Conservation (phyloP, 2,329 filamentous ascomycete species). For the Claviceps pusilla region DNA sequence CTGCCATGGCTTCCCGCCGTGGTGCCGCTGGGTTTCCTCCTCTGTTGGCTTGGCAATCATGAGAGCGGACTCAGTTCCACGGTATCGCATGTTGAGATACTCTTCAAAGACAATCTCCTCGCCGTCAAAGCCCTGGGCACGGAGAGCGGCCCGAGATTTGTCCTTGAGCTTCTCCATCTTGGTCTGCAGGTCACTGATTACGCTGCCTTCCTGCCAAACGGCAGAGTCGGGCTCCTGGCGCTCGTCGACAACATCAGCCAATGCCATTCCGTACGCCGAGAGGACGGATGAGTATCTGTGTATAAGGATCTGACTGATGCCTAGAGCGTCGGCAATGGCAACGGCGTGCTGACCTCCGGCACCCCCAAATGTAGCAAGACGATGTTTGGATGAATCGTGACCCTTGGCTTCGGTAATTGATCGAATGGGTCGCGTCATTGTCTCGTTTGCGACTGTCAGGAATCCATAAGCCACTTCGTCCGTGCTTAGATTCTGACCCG, state of each 20-base stretch:
- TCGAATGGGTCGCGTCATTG: constrained; percentile 22
- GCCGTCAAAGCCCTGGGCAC: constrained; percentile 65
- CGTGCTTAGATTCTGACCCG: constrained; percentile 13
- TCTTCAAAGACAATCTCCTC: constrained; percentile 70
- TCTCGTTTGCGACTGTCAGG: constrained; percentile 22
- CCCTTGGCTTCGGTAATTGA: constrained; percentile 22
- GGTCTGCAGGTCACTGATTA: constrained; percentile 45
- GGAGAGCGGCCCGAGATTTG: constrained; percentile 53
- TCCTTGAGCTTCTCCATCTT: constrained; percentile 70
- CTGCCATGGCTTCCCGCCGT: constrained; percentile 55
- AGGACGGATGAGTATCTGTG: constrained; percentile 30
- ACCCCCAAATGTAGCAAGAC: constrained; percentile 22
- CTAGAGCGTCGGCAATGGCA: constrained; percentile 26
- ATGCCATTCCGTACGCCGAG: constrained; percentile 31
- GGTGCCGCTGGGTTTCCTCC: constrained; percentile 44
- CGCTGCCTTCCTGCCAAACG: constrained; percentile 44
- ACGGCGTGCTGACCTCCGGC: constrained; percentile 30
- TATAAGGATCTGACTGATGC: constrained; percentile 27
- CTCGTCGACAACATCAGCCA: constrained; percentile 41
- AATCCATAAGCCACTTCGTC: constrained; percentile 24
- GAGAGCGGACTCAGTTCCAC: constrained; percentile 76
- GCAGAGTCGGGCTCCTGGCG: constrained; percentile 61
- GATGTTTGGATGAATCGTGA: constrained; percentile 20
- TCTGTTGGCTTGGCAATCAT: constrained; percentile 68
- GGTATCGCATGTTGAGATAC: constrained; percentile 86